A percentile compares a stretch with the other conserved stretches of the same genome.
These are phyloP conservation scores for Penicillium psychrofluorescens DNA, from an alignment of 495 filamentous ascomycete genomes.

Conservation along the genomic window DNA sequence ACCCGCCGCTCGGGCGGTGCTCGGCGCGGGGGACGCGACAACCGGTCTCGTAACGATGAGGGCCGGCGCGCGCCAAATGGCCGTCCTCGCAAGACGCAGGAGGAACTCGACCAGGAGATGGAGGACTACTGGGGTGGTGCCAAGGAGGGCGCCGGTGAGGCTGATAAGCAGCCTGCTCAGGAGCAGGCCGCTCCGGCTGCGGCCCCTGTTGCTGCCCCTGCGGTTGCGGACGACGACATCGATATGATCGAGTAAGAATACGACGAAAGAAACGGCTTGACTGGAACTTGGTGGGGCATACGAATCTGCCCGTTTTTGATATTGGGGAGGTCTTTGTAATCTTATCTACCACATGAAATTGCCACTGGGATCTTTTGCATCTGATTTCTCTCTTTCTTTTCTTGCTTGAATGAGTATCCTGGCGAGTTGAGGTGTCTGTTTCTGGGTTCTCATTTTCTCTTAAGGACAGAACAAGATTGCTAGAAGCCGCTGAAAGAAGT, in stretches of 20 bases:
- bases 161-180: conserved; percentile 14
- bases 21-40: conserved; percentile 44
- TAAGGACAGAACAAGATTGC: too few relatives aligned
- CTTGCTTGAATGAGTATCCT: background rate
- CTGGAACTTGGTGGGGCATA: too few relatives aligned
- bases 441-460: too few relatives aligned
- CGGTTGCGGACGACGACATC: conserved; percentile 47
- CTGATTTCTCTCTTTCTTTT: background rate
- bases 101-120: conserved; percentile 94
- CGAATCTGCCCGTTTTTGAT: too few relatives aligned
- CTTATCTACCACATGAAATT: conserved; percentile 14
- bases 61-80: conserved; percentile 36
- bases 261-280: background rate
- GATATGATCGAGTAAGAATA: conserved; percentile 44
- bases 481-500: too few relatives aligned
- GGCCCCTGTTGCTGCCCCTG: conserved; percentile 24
- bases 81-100: conserved; percentile 80
- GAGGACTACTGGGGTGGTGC: conserved; percentile 73
- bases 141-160: conserved; percentile 20
- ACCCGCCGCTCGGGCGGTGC: conserved; percentile 33
- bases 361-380: conserved; percentile 5
- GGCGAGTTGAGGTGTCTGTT: too few relatives aligned
- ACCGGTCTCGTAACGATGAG: conserved; percentile 29
- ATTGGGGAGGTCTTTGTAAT: conserved; percentile 5
- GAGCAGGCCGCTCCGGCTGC: conserved; percentile 18